Evolutionary conservation across 2,329 filamentous ascomycete genomes (phyloP).

Genomic region (Aspergillus sp.): DNA sequence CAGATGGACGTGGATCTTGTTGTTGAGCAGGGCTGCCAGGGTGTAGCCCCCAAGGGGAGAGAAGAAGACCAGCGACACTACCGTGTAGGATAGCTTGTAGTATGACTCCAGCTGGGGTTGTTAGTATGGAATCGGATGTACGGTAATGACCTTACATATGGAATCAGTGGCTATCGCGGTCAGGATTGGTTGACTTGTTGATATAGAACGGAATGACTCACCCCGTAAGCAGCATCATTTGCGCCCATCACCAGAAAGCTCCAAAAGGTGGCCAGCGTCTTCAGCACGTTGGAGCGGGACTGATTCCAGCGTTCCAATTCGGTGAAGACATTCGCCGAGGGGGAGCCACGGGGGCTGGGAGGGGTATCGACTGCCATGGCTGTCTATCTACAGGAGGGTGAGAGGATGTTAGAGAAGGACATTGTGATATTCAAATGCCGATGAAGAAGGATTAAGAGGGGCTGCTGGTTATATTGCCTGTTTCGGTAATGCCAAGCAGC

Average conservation of each 20-base stretch:
- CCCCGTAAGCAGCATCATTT: conserved; percentile 60
- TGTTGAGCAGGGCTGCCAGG: conserved; percentile 46
- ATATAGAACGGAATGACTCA: conserved; percentile 35
- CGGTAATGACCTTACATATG: conserved; percentile 45
- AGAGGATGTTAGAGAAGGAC: not conserved
- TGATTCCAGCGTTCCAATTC: conserved; percentile 43
- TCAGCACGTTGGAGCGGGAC: conserved; percentile 49
- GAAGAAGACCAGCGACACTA: conserved; percentile 52
- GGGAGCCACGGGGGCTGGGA: not conserved
- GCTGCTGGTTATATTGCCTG: not conserved
- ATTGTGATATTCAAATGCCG: not conserved
- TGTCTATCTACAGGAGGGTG: not conserved
- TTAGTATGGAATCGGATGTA: not conserved
- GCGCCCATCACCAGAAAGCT: conserved; percentile 59
- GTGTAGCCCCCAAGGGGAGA: conserved; percentile 50
- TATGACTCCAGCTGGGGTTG: conserved; percentile 43
- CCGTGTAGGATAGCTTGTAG: conserved; percentile 47
- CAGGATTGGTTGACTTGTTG: not conserved
- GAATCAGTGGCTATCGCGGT: conserved; percentile 40
- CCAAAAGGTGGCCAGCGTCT: conserved; percentile 56
- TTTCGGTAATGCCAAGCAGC: not conserved
- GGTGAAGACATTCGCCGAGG: not conserved
- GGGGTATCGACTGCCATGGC: not conserved
- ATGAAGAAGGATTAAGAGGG: not conserved
- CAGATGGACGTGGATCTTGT: conserved; percentile 39